Evolutionary conservation across 2,329 filamentous ascomycete species (phyloP), one percentile per base, ranked within the genome.

Genomic region (Albophoma yamanashiensis): DNA sequence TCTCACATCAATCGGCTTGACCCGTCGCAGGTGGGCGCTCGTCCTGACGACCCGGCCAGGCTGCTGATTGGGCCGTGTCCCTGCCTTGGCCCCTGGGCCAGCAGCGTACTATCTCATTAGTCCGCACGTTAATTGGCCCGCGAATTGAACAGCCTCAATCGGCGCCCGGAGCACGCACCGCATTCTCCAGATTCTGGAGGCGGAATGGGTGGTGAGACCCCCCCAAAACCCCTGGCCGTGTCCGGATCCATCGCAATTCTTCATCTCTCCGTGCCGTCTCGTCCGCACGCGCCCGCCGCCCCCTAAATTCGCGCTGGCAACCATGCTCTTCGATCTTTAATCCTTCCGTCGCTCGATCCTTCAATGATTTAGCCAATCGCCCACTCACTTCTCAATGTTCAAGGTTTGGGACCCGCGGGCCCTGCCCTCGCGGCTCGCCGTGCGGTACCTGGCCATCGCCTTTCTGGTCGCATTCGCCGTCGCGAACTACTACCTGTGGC

Each of bases 401-500:
- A 62, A 57, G 56, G 7, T 57, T 25, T 58, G 50, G 56, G 58
- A 47, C 15, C 59, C 47, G 27, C 47, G 57, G 45, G 58, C 40
- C 59, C 67, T 68, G 67, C 64, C 69, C 11, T 66, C 68, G 55
- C 69, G 71, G 58, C 63, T 68, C 36, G 63, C 67, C 47, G 59
- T 72, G 55, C 71, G 71, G 57, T 69, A 67, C 60, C 61, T 71
- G 31, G 65, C 67, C 56, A 53, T 69, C 57, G 58, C 65, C 27
- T 65, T 71, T 57, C 59, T 69, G 52, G 3, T 64, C 22, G 59
- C 59, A 27, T 62, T 69, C 45, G 27, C 63, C 61, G 60, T 70
- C 61, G 65, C 67, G 53, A 73, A 70, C 61, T 72, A 70, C 62
- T 45, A 67, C 56, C 62, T 73, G 57, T 74, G 70, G 71, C 61